These are phyloP conservation scores for Kodamaea suecica DNA, from an alignment of 1,139 yeast genomes.

Conservation along the genomic window DNA sequence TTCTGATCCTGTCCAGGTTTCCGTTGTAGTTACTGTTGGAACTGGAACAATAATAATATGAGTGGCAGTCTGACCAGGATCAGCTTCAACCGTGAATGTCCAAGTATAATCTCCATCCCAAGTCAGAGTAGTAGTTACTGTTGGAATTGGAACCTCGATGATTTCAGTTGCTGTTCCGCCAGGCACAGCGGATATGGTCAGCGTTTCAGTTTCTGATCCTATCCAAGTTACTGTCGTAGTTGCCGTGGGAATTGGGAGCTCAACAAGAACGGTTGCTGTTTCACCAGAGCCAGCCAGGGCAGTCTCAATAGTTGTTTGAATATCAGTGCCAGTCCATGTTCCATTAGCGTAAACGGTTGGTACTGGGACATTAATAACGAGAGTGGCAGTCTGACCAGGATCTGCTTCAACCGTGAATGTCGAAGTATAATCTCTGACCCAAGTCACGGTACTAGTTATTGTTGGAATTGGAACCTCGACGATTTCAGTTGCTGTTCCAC, in stretches of 20 bases:
- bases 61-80: conserved; percentile 9
- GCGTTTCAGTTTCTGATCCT: conserved; percentile 6
- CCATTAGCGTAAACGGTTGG: conserved; percentile 15
- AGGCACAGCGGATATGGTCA: conserved; percentile 9
- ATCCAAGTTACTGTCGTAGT: conserved; percentile 8
- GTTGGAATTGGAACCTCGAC: conserved; percentile 11
- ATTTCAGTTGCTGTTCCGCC: conserved; percentile 10
- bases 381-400: conserved; percentile 17
- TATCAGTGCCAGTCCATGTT: conserved; percentile 12
- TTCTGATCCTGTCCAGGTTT: conserved; percentile 7
- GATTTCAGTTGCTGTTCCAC: conserved; percentile 12
- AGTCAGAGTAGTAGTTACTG: conserved; percentile 12
- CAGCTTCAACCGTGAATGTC: conserved; percentile 7
- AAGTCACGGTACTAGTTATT: conserved; percentile 9
- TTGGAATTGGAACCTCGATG: conserved; percentile 18
- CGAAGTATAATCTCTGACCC: conserved; percentile 10
- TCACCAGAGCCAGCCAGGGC: conserved; percentile 7
- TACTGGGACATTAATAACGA: conserved; percentile 17
- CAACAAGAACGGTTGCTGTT: conserved; percentile 7
- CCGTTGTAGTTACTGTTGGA: conserved; percentile 12
- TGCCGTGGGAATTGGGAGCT: conserved; percentile 9
- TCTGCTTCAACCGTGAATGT: conserved; percentile 8
- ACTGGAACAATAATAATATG: conserved; percentile 17
- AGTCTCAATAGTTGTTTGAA: conserved; percentile 7
- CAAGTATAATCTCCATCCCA: conserved; percentile 12